These are phyloP conservation scores for Chamaecyparis obtusa DNA, from an alignment of 75 land plant species.

Conservation along the genomic window DNA sequence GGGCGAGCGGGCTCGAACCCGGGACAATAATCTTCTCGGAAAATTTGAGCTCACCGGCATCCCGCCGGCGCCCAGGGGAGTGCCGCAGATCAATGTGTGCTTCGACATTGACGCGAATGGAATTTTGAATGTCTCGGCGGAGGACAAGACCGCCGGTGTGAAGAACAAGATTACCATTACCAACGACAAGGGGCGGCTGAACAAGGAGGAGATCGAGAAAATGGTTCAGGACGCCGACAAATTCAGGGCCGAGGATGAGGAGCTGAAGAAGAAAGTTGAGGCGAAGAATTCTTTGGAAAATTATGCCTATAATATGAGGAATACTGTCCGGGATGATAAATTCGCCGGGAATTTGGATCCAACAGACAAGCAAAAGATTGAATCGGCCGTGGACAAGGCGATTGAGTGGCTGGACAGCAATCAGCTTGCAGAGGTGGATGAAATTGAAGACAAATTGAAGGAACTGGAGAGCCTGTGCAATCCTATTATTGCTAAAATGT, in stretches of 20 bases:
- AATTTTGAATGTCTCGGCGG: slow-evolving; percentile 61
- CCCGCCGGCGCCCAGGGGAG: slow-evolving; percentile 53
- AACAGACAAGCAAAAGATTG: slow-evolving; percentile 44
- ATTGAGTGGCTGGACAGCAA: slow-evolving; percentile 52
- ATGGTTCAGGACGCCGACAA: slow-evolving; percentile 64
- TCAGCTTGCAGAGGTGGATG: slow-evolving; percentile 63
- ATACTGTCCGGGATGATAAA: slow-evolving; percentile 49
- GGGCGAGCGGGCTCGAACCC: slow-evolving; percentile 46
- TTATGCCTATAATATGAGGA: slow-evolving; percentile 61
- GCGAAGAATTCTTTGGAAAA: slow-evolving; percentile 56
- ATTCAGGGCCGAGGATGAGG: slow-evolving; percentile 64
- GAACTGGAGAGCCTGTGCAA: slow-evolving; percentile 63
- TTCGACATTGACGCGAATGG: slow-evolving; percentile 64
- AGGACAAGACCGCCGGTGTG: slow-evolving; percentile 62
- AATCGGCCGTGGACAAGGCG: slow-evolving; percentile 37
- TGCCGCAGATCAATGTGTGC: slow-evolving; percentile 54
- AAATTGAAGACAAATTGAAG: slow-evolving; percentile 58
- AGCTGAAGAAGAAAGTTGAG: slow-evolving; percentile 53
- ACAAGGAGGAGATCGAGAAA: slow-evolving; percentile 65
- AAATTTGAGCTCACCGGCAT: slow-evolving; percentile 49
- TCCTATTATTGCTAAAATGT: slow-evolving; percentile 64
- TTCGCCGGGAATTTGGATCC: slow-evolving; percentile 27
- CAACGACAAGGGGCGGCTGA: slow-evolving; percentile 60
- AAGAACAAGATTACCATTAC: slow-evolving; percentile 66
- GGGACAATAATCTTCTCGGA: slow-evolving; percentile 47